Evolutionary conservation across 2,329 filamentous ascomycete genomes (phyloP), one percentile per base, ranked within the genome.

Genomic region (Trichoderma sp.): DNA sequence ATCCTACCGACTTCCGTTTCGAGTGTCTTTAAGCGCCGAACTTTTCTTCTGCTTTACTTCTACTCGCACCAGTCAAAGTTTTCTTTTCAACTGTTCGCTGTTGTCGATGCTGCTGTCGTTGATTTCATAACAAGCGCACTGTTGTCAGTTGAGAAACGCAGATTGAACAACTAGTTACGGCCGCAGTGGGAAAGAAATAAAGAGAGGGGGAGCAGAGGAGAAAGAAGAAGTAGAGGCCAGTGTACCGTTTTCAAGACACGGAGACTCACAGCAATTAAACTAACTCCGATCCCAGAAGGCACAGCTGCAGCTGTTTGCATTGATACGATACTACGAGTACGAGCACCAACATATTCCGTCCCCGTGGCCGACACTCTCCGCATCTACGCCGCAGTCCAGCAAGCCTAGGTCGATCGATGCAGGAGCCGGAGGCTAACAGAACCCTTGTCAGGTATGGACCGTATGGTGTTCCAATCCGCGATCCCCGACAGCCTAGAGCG

Each of bases 191-290:
- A 21, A 15, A 34, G 28, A 12, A 26, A 57, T 6, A n/a, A 15
- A 24, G 24, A 28, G 21, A 14, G n/a, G 8, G 15, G 7, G 6
- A 18, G 14, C 4, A n/a, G 15, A 14, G 1, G 24, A 18, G 24
- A 8, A 24, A 26, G 11, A 24, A 18, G n/a, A 62, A 62, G 32
- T 26, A 62, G 21, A 63, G 34, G 51, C 51, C 47, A 30, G 15
- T 58, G 24, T 5, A 18, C 28, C 32, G 11, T 51, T 28, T 43
- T 51, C 64, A 58, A 67, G 51, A 58, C 63, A 57, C 51, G 32
- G 51, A 39, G 34, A 39, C 51, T 67, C 32, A 30, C 51, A 30
- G 51, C 64, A 67, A 67, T 67, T 24, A 67, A 58, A 58, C 64
- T 39, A 30, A 36, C 18, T 1, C 32, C 15, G 34, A 26, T n/a